A percentile compares a stretch with the other conserved stretches of the same genome.
Conservation (phyloP, 257 asterid genomes). For the Nicotiana otophora region DNA sequence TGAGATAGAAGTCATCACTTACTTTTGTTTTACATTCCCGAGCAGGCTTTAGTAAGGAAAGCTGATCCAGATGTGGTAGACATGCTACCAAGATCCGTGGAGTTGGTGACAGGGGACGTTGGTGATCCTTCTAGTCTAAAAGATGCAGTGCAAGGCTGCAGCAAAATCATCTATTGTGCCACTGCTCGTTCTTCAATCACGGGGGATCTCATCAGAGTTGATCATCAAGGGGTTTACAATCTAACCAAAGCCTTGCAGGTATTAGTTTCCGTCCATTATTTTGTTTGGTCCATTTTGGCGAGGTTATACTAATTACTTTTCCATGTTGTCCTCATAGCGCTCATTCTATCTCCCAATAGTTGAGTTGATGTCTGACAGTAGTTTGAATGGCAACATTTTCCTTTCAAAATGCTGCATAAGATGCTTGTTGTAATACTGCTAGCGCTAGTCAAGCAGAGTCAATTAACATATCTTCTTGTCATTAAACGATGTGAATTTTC, state of each 20-base stretch:
- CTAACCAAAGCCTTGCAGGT: slow-evolving; percentile 96
- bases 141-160: slow-evolving; percentile 81
- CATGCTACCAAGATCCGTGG: slow-evolving; percentile 90
- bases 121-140: slow-evolving; percentile 78
- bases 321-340: background rate
- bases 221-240: slow-evolving; percentile 87
- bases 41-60: slow-evolving; percentile 80
- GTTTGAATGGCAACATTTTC: background rate
- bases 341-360: background rate
- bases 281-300: background rate
- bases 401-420: background rate
- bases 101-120: slow-evolving; percentile 80
- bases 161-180: slow-evolving; percentile 86
- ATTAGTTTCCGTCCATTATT: background rate
- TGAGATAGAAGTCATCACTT: background rate
- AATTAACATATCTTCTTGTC: background rate
- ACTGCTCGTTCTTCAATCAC: slow-evolving; percentile 95
- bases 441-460: background rate
- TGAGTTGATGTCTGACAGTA: background rate
- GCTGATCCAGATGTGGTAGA: slow-evolving; percentile 68
- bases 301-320: background rate
- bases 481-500: background rate
- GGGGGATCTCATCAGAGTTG: slow-evolving; percentile 89
- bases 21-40: slow-evolving; percentile 4
- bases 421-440: background rate